These are phyloP conservation scores for Mucor velutinosus DNA, from an alignment of 371 early-diverging fungal species.

Conservation along the genomic window DNA sequence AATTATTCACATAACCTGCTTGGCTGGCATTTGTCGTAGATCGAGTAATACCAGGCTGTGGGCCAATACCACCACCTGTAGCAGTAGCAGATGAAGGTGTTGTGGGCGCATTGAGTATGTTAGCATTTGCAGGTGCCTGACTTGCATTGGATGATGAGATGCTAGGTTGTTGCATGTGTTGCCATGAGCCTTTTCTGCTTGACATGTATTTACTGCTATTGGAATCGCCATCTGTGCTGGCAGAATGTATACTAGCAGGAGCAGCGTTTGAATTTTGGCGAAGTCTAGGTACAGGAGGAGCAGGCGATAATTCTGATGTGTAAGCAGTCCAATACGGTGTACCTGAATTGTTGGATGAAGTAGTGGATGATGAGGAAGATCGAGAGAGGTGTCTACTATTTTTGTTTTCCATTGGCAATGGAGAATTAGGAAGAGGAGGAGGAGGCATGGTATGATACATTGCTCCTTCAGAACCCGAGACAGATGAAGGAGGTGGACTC, in stretches of 20 bases:
- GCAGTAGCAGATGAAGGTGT: slow-evolving; percentile 11
- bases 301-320: slow-evolving; percentile 14
- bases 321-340: slow-evolving; percentile 11
- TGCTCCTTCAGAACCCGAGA: slow-evolving; percentile 9
- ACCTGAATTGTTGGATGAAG: slow-evolving; percentile 13
- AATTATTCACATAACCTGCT: slow-evolving; percentile 16
- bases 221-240: slow-evolving; percentile 21
- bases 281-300: slow-evolving; percentile 17
- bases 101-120: slow-evolving; percentile 1
- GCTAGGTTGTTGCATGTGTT: slow-evolving; percentile 19
- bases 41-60: neutral
- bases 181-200: slow-evolving; percentile 26
- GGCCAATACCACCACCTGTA: neutral
- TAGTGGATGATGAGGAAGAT: slow-evolving; percentile 23
- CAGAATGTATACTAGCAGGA: slow-evolving; percentile 21
- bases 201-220: neutral
- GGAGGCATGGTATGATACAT: slow-evolving; percentile 4
- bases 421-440: slow-evolving; percentile 16
- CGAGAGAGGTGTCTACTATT: slow-evolving; percentile 16
- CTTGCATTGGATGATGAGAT: neutral
- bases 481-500: slow-evolving; percentile 33
- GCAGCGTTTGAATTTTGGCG: slow-evolving; percentile 29
- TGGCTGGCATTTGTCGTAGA: slow-evolving; percentile 17
- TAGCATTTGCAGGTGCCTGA: neutral
- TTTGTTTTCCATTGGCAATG: neutral